These are phyloP conservation scores for Kappamyces sp. DNA, from an alignment of 192 early-diverging fungal genomes.

Conservation along the genomic window DNA sequence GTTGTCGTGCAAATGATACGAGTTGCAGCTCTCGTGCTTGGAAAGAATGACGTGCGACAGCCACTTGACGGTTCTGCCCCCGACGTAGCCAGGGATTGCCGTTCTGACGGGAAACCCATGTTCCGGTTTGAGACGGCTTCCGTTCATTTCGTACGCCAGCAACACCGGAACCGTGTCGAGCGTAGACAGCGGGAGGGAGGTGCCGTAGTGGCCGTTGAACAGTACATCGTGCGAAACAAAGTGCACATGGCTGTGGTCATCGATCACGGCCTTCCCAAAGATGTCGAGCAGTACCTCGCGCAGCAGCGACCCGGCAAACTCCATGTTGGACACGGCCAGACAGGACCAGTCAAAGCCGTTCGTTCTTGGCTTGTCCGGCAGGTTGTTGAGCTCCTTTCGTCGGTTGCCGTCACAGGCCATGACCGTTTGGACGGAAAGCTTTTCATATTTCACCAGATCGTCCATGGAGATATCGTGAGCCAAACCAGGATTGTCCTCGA, in stretches of 20 bases:
- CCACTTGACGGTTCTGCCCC: constrained; percentile 83
- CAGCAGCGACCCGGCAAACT: constrained; percentile 54
- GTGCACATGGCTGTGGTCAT: constrained; percentile 34
- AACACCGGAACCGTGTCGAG: no score
- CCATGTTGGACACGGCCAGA: constrained; percentile 41
- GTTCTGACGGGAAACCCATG: constrained; percentile 81
- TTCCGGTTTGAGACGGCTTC: constrained; percentile 61
- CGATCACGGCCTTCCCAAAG: no score
- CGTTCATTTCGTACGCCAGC: constrained; percentile 81
- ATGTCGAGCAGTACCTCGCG: constrained; percentile 39
- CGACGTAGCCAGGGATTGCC: constrained; percentile 77
- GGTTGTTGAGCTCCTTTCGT: constrained; percentile 62
- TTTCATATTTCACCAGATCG: constrained; percentile 38
- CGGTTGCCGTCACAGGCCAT: constrained; percentile 62
- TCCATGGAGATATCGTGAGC: constrained; percentile 42
- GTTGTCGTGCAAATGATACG: constrained; percentile 79
- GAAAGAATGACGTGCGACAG: constrained; percentile 54
- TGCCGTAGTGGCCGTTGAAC: constrained; percentile 66
- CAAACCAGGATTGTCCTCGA: constrained; percentile 33
- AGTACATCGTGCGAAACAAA: constrained; percentile 52
- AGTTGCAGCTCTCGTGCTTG: constrained; percentile 51
- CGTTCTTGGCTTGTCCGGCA: constrained; percentile 42
- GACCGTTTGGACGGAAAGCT: constrained; percentile 44
- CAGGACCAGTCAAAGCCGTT: constrained; percentile 58
- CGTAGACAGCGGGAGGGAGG: constrained; percentile 61